A percentile compares a stretch with the other conserved stretches of the same genome.
Evolutionary conservation across 305 asterid genomes (phyloP).

Genomic region (Coffea humblotiana): DNA sequence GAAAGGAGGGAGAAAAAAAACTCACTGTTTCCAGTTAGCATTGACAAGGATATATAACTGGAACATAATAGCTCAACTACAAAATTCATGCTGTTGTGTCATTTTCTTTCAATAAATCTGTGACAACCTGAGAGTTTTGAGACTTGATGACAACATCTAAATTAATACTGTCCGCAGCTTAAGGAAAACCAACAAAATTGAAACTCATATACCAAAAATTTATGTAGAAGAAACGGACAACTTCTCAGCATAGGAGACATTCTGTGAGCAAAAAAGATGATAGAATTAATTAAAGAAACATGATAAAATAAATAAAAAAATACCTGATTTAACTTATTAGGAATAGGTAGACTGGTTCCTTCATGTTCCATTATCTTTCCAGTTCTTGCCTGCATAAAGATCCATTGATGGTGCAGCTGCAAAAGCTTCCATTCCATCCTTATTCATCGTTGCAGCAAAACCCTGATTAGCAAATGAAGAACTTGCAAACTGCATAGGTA

Average conservation of each 20-base stretch:
- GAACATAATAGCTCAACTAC: neutral
- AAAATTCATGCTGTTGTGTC: neutral
- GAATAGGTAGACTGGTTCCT: conserved; percentile 49
- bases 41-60: too few species aligned
- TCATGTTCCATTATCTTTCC: conserved; percentile 63
- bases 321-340: conserved; percentile 57
- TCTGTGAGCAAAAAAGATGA: neutral
- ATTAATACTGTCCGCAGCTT: neutral
- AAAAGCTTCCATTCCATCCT: conserved; percentile 61
- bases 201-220: conserved; percentile 3
- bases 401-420: conserved; percentile 47
- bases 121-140: neutral
- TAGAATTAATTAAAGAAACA: neutral
- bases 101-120: neutral
- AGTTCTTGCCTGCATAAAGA: conserved; percentile 52
- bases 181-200: neutral
- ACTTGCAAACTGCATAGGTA: conserved; percentile 67
- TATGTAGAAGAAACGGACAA: neutral
- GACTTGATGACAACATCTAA: neutral
- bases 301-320: neutral
- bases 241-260: neutral
- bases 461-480: conserved; percentile 69
- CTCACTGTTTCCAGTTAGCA: neutral
- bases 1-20: neutral
- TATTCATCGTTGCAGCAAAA: conserved; percentile 56